Conservation (phyloP, 1,284 basidiomycete genomes). For the Microbotryum silenes-acaulis region DNA sequence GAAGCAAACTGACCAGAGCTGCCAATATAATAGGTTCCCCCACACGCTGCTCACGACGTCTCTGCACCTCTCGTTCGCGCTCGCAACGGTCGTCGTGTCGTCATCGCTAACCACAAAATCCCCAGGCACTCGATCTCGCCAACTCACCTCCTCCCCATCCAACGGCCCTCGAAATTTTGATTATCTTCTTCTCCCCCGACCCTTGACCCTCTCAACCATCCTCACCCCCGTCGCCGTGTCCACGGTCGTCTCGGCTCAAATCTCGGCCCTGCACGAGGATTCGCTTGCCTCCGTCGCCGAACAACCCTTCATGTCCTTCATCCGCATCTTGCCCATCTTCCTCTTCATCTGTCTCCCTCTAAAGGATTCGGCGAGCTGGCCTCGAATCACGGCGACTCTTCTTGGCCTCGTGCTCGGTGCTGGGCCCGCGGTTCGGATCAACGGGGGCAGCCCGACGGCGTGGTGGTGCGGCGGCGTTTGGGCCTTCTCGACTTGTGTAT, state of each 20-base stretch:
- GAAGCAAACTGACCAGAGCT: not conserved
- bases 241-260: not conserved
- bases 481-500: no score
- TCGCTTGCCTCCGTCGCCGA: no score
- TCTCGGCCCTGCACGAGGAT: no score
- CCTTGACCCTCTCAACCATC: not conserved
- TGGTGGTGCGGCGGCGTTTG: no score
- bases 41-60: constrained; percentile 10
- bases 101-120: not conserved
- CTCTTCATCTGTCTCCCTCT: no score
- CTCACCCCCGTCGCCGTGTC: not conserved
- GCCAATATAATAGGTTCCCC: not conserved
- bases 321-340: no score
- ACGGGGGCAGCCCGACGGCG: no score
- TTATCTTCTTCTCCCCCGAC: not conserved
- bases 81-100: not conserved
- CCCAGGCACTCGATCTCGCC: not conserved
- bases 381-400: no score
- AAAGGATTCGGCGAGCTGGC: no score
- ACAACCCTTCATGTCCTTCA: no score
- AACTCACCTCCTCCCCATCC: not conserved
- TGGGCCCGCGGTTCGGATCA: not conserved
- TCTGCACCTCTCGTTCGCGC: constrained; percentile 7
- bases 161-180: not conserved
- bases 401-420: not conserved